These are phyloP conservation scores for Apiospora rasikravindrae DNA, from an alignment of 2,329 filamentous ascomycete species.

Conservation along the genomic window DNA sequence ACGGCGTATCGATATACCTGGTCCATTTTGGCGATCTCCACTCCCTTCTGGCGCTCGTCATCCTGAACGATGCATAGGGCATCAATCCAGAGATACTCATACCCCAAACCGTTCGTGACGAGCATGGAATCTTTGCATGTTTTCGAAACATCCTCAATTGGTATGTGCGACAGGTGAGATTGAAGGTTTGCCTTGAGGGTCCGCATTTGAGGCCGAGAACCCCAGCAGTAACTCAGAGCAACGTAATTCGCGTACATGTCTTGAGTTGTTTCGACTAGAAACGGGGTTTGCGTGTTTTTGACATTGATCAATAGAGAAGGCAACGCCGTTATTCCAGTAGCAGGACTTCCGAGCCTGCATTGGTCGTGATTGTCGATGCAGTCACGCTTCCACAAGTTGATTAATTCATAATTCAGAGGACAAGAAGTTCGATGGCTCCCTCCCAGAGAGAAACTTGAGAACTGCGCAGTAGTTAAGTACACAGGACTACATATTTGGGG, in stretches of 20 bases:
- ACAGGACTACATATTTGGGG: background rate
- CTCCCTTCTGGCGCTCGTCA: background rate
- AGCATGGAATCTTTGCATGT: conserved; percentile 22
- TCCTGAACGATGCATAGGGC: conserved; percentile 20
- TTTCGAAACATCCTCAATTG: background rate
- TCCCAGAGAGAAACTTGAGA: fast-evolving
- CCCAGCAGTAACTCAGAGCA: conserved; percentile 27
- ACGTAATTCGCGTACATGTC: conserved; percentile 11
- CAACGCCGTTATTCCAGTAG: background rate
- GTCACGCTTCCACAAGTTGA: conserved; percentile 23
- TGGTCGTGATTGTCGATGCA: conserved; percentile 24
- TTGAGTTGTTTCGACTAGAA: background rate
- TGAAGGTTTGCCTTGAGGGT: conserved; percentile 19
- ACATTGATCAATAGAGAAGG: conserved; percentile 23
- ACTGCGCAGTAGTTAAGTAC: background rate
- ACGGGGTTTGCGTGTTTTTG: conserved; percentile 20
- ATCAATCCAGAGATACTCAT: conserved; percentile 33
- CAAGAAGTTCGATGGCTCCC: too few relatives aligned
- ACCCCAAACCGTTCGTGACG: conserved; percentile 24
- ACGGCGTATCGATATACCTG: conserved; percentile 27
- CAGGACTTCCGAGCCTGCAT: conserved; percentile 21
- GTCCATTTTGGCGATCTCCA: conserved; percentile 22
- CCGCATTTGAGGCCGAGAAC: background rate
- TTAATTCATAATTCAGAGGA: conserved; percentile 21
- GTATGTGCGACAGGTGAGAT: conserved; percentile 18